Percentiles rank a stretch among this genome's conserved stretches.
phyloP scores from a whole-genome alignment of 2,329 filamentous ascomycete genomes.

The Aureobasidium sp. region DNA sequence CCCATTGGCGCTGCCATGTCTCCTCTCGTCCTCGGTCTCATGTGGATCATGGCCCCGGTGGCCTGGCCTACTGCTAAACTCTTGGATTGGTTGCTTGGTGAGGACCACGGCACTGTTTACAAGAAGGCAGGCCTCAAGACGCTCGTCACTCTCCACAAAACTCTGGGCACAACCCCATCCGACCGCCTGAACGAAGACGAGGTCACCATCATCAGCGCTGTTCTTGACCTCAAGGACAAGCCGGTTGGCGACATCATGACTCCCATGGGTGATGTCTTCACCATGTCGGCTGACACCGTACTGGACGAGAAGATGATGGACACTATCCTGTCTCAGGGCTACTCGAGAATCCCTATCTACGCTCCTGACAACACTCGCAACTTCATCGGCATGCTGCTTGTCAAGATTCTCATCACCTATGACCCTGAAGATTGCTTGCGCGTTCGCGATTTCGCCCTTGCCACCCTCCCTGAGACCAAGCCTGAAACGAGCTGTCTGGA shows the following conservation, averaged over 20 bases:
- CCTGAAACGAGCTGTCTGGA: conserved; percentile 95
- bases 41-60: conserved; percentile 85
- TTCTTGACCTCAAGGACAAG: conserved; percentile 94
- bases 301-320: conserved; percentile 94
- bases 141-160: conserved; percentile 88
- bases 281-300: conserved; percentile 89
- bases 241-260: conserved; percentile 96
- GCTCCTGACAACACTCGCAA: conserved; percentile 75
- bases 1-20: conserved; percentile 93
- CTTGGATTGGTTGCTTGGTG: conserved; percentile 84
- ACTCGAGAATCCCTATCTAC: conserved; percentile 93
- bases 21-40: conserved; percentile 75
- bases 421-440: conserved; percentile 86
- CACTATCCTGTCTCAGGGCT: conserved; percentile 83
- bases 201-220: conserved; percentile 96
- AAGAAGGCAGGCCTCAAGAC: conserved; percentile 98
- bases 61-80: conserved; percentile 95
- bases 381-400: conserved; percentile 94
- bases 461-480: conserved; percentile 88
- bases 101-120: conserved; percentile 94
- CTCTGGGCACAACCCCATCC: conserved; percentile 70
- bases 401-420: conserved; percentile 98
- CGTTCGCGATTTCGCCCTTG: conserved; percentile 84
- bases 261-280: conserved; percentile 95
- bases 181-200: conserved; percentile 95